These are phyloP conservation scores for Botrytis porri DNA, from an alignment of 2,329 filamentous ascomycete genomes.

Conservation along the genomic window DNA sequence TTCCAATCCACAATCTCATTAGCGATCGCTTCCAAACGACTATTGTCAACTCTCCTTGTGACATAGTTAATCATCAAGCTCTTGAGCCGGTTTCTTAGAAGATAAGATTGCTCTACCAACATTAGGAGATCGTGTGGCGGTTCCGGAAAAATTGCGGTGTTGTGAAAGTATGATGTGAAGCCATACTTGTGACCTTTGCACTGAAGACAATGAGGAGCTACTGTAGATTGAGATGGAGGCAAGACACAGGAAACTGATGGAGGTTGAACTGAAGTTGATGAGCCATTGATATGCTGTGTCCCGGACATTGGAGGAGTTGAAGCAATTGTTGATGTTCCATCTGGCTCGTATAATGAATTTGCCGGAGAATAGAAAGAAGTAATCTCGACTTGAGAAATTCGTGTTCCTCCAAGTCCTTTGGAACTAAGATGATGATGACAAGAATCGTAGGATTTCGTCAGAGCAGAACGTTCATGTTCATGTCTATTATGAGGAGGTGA, in stretches of 20 bases:
- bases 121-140: constrained; percentile 31
- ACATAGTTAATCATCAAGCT: constrained; percentile 31
- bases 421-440: background rate
- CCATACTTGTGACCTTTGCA: constrained; percentile 32
- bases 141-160: constrained; percentile 26
- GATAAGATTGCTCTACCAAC: constrained; percentile 30
- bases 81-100: constrained; percentile 29
- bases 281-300: background rate
- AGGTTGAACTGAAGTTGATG: background rate
- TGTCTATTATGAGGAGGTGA: constrained; percentile 7
- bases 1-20: constrained; percentile 24
- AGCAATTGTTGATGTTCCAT: constrained; percentile 6
- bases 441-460: constrained; percentile 3
- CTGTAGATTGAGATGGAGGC: background rate
- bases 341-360: constrained; percentile 10
- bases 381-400: constrained; percentile 5
- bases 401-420: background rate
- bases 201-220: constrained; percentile 22
- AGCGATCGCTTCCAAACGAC: constrained; percentile 19
- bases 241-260: background rate
- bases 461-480: constrained; percentile 8
- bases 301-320: constrained; percentile 12
- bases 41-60: constrained; percentile 19
- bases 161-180: constrained; percentile 35
- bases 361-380: constrained; percentile 11